A percentile compares a stretch with the other conserved stretches of the same genome.
Conservation (phyloP, 129 eudicot genomes). For the Oenanthe sinensis region DNA sequence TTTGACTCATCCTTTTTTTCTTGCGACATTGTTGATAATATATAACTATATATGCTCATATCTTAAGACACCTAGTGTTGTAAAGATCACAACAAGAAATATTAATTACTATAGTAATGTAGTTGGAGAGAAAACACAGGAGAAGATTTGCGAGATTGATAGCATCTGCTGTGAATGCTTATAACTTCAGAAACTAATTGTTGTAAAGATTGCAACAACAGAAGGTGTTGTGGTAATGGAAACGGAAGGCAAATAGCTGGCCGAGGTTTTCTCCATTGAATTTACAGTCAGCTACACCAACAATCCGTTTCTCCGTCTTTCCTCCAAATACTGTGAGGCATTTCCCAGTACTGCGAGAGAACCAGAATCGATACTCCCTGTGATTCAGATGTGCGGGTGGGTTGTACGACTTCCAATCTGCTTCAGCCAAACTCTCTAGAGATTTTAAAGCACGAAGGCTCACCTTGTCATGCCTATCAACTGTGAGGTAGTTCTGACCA, state of each 20-base stretch:
- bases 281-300: slow-evolving; percentile 63
- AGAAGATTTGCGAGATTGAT: slow-evolving; percentile 39
- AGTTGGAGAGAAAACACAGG: slow-evolving; percentile 58
- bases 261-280: slow-evolving; percentile 49
- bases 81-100: slow-evolving; percentile 39
- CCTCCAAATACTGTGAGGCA: slow-evolving; percentile 62
- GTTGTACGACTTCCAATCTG: slow-evolving; percentile 70
- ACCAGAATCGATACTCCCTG: slow-evolving; percentile 57
- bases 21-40: too few species aligned
- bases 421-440: slow-evolving; percentile 38
- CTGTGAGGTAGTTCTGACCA: slow-evolving; percentile 49
- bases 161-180: background rate
- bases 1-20: background rate
- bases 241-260: slow-evolving; percentile 72
- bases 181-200: slow-evolving; percentile 7
- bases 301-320: slow-evolving; percentile 34
- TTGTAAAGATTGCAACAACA: slow-evolving; percentile 56
- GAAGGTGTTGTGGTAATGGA: slow-evolving; percentile 54
- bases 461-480: slow-evolving; percentile 53
- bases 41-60: slow-evolving; percentile 2
- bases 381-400: slow-evolving; percentile 55
- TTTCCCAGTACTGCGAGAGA: slow-evolving; percentile 49
- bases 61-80: slow-evolving; percentile 16
- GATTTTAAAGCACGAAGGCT: slow-evolving; percentile 36
- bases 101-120: slow-evolving; percentile 37